Percentiles rank a stretch among this genome's conserved stretches.
Evolutionary conservation across 805 yeast species (phyloP).

Genomic region (Candida sonorensis): DNA sequence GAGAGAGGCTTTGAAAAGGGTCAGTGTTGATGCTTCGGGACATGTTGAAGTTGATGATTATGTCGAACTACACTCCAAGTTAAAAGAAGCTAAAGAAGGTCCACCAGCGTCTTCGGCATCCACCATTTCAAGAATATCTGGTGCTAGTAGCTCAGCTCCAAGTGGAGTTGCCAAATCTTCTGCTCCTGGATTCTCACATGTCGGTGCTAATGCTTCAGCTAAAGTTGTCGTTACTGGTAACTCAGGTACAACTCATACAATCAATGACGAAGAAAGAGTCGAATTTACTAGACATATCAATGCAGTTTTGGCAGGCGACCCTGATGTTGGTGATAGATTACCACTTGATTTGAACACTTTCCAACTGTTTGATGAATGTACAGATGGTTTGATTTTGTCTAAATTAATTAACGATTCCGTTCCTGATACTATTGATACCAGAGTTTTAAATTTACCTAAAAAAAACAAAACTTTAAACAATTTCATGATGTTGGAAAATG

Average conservation of each 20-base stretch:
- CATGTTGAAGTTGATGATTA: constrained; percentile 94
- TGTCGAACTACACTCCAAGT: constrained; percentile 75
- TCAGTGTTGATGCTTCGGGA: constrained; percentile 93
- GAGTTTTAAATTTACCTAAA: constrained; percentile 88
- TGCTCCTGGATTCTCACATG: constrained; percentile 37
- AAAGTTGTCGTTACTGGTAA: constrained; percentile 75
- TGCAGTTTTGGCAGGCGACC: constrained; percentile 82
- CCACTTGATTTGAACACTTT: constrained; percentile 93
- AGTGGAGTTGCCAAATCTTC: constrained; percentile 24
- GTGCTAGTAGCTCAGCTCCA: constrained; percentile 23
- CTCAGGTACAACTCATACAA: constrained; percentile 90
- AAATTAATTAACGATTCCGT: constrained; percentile 95
- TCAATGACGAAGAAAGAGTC: constrained; percentile 92
- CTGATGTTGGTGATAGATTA: constrained; percentile 72
- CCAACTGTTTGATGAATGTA: constrained; percentile 94
- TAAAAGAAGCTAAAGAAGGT: constrained; percentile 44
- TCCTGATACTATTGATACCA: constrained; percentile 96
- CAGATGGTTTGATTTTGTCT: constrained; percentile 89
- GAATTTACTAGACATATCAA: constrained; percentile 97
- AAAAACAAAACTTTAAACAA: constrained; percentile 77
- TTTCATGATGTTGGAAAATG: constrained; percentile 94
- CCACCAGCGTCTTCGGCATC: constrained; percentile 18
- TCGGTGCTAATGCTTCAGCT: constrained; percentile 54
- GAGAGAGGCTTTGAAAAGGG: constrained; percentile 86
- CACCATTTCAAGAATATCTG: constrained; percentile 9